Percentiles rank a stretch among this genome's conserved stretches.
Evolutionary conservation across 257 asterid species (phyloP).

Genomic region (Solanum habrochaites): DNA sequence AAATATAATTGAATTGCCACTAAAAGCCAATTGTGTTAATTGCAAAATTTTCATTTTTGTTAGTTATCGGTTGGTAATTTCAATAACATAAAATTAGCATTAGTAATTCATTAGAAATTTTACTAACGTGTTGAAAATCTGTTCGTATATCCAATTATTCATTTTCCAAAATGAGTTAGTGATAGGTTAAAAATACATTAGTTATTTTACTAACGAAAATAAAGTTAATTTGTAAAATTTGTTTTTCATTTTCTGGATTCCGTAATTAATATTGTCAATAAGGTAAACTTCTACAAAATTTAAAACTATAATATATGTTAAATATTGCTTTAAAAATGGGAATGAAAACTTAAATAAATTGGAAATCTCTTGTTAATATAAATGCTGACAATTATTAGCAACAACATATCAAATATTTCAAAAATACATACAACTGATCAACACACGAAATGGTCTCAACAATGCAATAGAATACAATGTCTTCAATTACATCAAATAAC

Average conservation of each 20-base stretch:
- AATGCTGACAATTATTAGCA: neutral
- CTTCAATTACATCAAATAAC: neutral
- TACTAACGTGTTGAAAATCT: neutral
- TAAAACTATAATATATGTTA: neutral
- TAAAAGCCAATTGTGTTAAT: too few species aligned
- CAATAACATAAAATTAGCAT: too few species aligned
- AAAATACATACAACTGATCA: neutral
- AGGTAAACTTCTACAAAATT: neutral
- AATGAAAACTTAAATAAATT: neutral
- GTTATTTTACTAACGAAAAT: neutral
- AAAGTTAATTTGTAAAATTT: too few species aligned
- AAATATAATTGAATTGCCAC: too few species aligned
- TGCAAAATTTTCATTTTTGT: too few species aligned
- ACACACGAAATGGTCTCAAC: neutral
- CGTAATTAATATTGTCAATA: neutral
- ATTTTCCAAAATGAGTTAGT: neutral
- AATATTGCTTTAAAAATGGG: neutral
- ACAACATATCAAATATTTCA: neutral
- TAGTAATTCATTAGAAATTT: neutral
- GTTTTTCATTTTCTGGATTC: neutral
- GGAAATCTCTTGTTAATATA: neutral
- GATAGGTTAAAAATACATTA: neutral
- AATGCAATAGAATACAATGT: neutral
- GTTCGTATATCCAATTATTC: neutral
- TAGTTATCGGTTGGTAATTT: too few species aligned